Base-by-base conservation (phyloP, 306 rosid species). In the Casuarina glauca region DNA sequence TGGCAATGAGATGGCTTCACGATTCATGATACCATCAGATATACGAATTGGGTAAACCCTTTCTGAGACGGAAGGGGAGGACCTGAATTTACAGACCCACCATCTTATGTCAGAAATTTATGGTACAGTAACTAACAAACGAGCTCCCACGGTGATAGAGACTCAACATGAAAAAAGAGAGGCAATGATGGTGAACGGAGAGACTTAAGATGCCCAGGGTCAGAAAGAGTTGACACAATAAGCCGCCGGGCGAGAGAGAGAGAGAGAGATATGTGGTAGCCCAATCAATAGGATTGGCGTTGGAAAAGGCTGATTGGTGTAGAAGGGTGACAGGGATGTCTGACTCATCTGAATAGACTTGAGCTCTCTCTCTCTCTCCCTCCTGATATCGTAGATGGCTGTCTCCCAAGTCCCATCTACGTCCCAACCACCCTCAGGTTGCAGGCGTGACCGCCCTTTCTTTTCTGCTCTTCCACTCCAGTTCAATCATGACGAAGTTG, bases 281-380 rank as follows among this genome's bases (percentile, higher is more conserved):
- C 70, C 70, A 66, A 66, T 43, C 50, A 45, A 17, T 32, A 48
- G 7, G 70, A 26, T 41, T 32, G 50, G 17, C 8, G 2, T 66
- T 66, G 50, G 71, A 66, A 66, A 66, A 41, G 48, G 32, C 49
- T 66, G 32, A 11, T 26, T 39, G 70, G 70, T 16, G 69, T 62
- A 3, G 70, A 3, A 12, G 3, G 15, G 2, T 64, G 70, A 63
- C 38, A 36, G 45, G 43, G 16, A 12, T 63, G 45, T 58, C 13
- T 58, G 61, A n/a, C 48, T 44, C 48, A 44, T 9, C 8, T 4
- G 48, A 26, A 26, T 26, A 26, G 32, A 26, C 32, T 26, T 26
- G 32, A 26, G 32, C 32, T 52, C 19, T 52, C 57, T 16, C 57
- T 49, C 52, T 49, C 52, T 17, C 26, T 3, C 15, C 13, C 60